Conservation (phyloP, 352 stramenopile species). For the Phytophthora crassamura region DNA sequence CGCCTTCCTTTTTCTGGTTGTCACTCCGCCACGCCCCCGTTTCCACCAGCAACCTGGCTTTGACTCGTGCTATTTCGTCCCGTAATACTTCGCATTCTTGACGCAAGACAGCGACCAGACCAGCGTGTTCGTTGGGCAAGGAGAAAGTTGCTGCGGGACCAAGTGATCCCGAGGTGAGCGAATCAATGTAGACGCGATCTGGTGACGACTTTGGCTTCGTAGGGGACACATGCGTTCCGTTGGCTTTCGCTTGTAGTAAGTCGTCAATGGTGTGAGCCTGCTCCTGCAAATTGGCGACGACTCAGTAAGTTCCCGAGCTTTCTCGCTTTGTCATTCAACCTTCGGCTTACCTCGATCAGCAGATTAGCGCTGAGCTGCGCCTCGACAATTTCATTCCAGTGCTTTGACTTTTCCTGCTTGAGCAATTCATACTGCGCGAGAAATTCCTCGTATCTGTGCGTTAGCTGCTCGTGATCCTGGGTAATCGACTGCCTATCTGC, state of each 20-base stretch:
- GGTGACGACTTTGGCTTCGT: constrained; percentile 28
- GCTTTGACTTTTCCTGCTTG: constrained; percentile 67
- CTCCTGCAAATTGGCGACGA: constrained; percentile 39
- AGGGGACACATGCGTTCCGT: constrained; percentile 44
- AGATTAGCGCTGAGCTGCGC: constrained; percentile 78
- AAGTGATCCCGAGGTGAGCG: constrained; percentile 6
- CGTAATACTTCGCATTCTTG: constrained; percentile 29
- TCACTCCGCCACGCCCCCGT: constrained; percentile 37
- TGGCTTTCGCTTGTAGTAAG: constrained; percentile 57
- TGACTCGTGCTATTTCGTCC: constrained; percentile 30
- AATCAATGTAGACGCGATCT: constrained; percentile 9
- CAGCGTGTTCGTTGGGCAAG: constrained; percentile 17
- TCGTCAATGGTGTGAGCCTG: constrained; percentile 83
- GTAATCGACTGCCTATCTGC: constrained; percentile 45
- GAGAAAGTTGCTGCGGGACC: not conserved
- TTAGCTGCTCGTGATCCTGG: constrained; percentile 49
- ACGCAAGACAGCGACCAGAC: constrained; percentile 22
- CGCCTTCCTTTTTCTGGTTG: constrained; percentile 39
- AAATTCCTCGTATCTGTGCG: constrained; percentile 52
- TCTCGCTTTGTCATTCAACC: not conserved
- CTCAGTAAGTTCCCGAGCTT: not conserved
- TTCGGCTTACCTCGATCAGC: constrained; percentile 65
- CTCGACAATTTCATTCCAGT: constrained; percentile 77
- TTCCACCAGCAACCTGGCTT: constrained; percentile 31
- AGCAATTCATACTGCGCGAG: constrained; percentile 58